Conservation (phyloP, 495 filamentous ascomycete genomes). For the Staphylotrichum longicolle region DNA sequence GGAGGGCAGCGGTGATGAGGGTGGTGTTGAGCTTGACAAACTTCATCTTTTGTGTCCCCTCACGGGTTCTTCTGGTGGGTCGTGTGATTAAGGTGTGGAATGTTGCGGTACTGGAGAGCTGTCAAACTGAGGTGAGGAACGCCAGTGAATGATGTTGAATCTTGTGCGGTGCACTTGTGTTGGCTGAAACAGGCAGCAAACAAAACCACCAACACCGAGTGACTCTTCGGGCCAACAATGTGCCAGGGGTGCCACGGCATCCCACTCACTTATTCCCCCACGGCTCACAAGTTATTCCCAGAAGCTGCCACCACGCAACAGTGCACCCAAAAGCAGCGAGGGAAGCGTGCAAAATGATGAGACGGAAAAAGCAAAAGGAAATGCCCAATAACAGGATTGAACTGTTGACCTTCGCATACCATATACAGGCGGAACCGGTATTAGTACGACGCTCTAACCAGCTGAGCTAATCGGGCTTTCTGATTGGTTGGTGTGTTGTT, state of each 20-base stretch:
- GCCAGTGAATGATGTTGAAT: too few species aligned
- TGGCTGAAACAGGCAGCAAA: too few species aligned
- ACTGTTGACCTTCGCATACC: conserved; percentile 22
- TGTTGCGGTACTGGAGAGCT: too few species aligned
- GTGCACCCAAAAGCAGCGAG: neutral
- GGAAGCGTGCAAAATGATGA: neutral
- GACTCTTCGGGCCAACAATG: too few species aligned
- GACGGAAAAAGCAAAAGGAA: neutral
- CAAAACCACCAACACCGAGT: too few species aligned
- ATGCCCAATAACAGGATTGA: conserved; percentile 22
- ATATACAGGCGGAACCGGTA: conserved; percentile 15
- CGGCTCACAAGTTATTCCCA: too few species aligned
- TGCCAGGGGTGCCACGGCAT: too few species aligned
- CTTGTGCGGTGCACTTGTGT: too few species aligned
- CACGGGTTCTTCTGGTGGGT: too few species aligned
- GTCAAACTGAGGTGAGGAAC: too few species aligned
- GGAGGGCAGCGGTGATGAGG: neutral
- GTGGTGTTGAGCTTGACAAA: conserved; percentile 3
- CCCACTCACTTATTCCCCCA: too few species aligned
- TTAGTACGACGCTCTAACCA: conserved; percentile 22
- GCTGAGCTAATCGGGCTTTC: conserved; percentile 18
- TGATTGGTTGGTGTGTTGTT: conserved; percentile 7
- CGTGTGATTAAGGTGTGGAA: too few species aligned
- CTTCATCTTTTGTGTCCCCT: neutral
- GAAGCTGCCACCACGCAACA: neutral